These are phyloP conservation scores for Pittosporum tobira DNA, from an alignment of 129 eudicot genomes.

Conservation along the genomic window DNA sequence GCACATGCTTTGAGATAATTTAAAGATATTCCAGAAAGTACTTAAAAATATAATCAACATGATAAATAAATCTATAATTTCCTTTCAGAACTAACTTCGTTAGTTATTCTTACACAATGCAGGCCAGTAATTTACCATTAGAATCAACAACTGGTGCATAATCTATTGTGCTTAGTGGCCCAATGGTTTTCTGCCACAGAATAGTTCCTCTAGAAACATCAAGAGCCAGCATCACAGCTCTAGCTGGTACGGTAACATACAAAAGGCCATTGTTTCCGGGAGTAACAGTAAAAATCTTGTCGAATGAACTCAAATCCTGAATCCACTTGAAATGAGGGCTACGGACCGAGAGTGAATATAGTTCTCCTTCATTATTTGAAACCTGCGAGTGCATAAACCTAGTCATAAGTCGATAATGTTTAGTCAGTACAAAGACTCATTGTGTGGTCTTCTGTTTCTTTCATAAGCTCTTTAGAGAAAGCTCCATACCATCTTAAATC, in stretches of 20 bases:
- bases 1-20: not conserved
- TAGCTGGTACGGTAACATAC: constrained; percentile 54
- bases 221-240: constrained; percentile 48
- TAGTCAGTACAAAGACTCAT: too few relatives aligned
- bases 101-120: not conserved
- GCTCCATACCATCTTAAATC: not conserved
- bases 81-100: not conserved
- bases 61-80: not conserved
- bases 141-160: constrained; percentile 57
- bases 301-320: constrained; percentile 68
- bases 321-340: constrained; percentile 82
- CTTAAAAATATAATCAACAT: not conserved
- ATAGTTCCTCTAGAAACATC: constrained; percentile 57
- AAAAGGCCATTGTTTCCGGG: constrained; percentile 81
- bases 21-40: not conserved
- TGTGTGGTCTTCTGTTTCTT: not conserved
- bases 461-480: not conserved
- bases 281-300: constrained; percentile 31
- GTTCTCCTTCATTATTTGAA: constrained; percentile 66
- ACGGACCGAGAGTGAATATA: constrained; percentile 60
- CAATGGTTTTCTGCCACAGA: constrained; percentile 64
- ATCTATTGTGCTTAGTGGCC: constrained; percentile 58
- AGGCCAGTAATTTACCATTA: constrained; percentile 42
- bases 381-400: constrained; percentile 35
- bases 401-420: not conserved